Conservation (phyloP, 805 yeast species). For the Saccharomycopsis sp. region DNA sequence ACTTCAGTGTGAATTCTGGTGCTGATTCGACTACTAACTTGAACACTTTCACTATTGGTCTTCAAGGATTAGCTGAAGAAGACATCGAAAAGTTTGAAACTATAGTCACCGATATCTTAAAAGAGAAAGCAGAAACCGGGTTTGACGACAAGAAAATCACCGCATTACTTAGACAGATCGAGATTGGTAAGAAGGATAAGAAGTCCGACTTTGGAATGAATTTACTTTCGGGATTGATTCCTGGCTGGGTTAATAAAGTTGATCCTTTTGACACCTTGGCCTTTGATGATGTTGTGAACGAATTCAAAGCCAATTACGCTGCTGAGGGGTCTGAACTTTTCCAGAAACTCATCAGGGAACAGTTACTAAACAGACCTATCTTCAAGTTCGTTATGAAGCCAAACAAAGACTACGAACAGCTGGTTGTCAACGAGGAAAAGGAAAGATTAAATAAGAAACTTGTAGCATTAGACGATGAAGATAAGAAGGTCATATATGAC, state of each 20-base stretch:
- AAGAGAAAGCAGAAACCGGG: constrained; percentile 36
- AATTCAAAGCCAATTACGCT: constrained; percentile 57
- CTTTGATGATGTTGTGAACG: constrained; percentile 51
- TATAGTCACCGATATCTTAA: constrained; percentile 42
- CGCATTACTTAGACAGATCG: constrained; percentile 85
- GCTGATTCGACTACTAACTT: constrained; percentile 73
- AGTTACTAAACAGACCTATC: constrained; percentile 46
- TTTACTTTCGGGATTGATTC: constrained; percentile 63
- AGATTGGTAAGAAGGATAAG: constrained; percentile 75
- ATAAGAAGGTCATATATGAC: constrained; percentile 48
- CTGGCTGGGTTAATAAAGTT: constrained; percentile 79
- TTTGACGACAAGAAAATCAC: constrained; percentile 60
- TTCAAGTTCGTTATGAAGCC: constrained; percentile 80
- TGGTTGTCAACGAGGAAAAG: constrained; percentile 50
- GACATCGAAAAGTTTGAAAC: constrained; percentile 41
- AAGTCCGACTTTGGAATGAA: constrained; percentile 87
- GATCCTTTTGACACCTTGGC: constrained; percentile 67
- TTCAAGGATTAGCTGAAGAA: constrained; percentile 60
- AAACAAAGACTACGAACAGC: constrained; percentile 44
- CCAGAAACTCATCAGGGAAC: constrained; percentile 47
- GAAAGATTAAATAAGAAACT: constrained; percentile 41
- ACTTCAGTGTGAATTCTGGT: constrained; percentile 83
- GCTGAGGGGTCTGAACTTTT: constrained; percentile 51
- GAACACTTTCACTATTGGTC: constrained; percentile 76
- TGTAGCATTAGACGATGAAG: constrained; percentile 43